A percentile compares a stretch with the other conserved stretches of the same genome.
phyloP scores from a whole-genome alignment of 805 yeast genomes.

The Metschnikowia lochheadii region DNA sequence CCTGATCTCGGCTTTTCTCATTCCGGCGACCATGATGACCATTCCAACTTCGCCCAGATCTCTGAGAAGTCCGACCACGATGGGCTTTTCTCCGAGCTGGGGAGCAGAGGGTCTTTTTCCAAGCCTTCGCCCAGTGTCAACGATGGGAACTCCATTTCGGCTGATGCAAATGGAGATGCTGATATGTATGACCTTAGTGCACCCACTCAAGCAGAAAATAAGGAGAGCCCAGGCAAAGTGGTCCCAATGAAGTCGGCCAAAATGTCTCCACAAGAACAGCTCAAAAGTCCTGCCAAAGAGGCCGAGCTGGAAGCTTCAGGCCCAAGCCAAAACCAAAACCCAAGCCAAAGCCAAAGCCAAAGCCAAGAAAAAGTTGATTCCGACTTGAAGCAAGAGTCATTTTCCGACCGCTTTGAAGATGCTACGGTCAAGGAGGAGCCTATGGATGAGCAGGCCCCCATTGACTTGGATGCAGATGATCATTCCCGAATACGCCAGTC shows the following conservation, averaged over 20 bases:
- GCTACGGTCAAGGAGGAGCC: background rate
- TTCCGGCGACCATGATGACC: conserved; percentile 4
- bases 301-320: background rate
- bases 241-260: background rate
- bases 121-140: background rate
- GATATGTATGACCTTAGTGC: background rate
- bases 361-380: conserved; percentile 1
- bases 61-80: background rate
- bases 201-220: background rate
- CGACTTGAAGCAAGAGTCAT: background rate
- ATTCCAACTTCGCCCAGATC: background rate
- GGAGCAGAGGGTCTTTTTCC: background rate
- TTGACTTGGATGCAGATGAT: conserved; percentile 15
- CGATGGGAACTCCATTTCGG: background rate
- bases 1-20: conserved; percentile 6
- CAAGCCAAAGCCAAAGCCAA: too few relatives aligned
- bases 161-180: conserved; percentile 3
- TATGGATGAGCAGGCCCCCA: conserved; percentile 1
- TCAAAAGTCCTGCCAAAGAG: background rate
- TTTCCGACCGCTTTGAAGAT: background rate
- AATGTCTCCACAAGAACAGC: background rate
- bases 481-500: conserved; percentile 50
- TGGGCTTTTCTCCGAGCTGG: conserved; percentile 2
- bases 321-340: background rate
- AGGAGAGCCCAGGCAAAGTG: background rate